Base-by-base conservation (phyloP, 257 asterid species). In the Lantana camara region DNA sequence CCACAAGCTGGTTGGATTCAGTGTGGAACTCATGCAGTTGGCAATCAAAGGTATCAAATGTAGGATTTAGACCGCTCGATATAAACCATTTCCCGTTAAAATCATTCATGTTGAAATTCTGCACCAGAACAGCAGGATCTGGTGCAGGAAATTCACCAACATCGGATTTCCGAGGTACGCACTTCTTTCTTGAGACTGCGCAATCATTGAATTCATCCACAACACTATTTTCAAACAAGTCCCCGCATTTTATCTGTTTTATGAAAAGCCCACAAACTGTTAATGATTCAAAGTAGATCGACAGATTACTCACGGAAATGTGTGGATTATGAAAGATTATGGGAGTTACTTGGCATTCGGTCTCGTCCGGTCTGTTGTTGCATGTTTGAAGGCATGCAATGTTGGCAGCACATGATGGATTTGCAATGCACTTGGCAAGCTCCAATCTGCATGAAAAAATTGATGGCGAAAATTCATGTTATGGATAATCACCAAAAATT, bases 401-500 rank as follows among this genome's bases (percentile, higher is more conserved):
- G 20, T 93, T 93, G 40, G 99, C 99, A 10, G 99, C 99, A 67
- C 99, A 93, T 14, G 92, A 80, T 45, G 99, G 99, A 59, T 93
- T 93, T 0, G 95, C 77, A 11, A 93, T 83, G 84, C 99, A 93
- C 76, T 90, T 81, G 34, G 85, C 95, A 21, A 90, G 95, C 77
- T 93, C 99, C 78, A 90, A 51, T 83, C 99, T 93, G 74, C 13
- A 23, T 27, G 29, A 75, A 64, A 58, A 35, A 2, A 30, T 30
- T 3, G 35, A 27, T 27, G 32, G 5, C 5, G 5, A 2, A 27
- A 2, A 27, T 27, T 27, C 4, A 27, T 2, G 32, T n/a, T n/a
- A n/a, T n/a, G 32, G 2, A 27, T 27, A 27, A 27, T 27, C 5
- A 27, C 2, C 32, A 27, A 27, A 27, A 27, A 27, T 5, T 27